Base-by-base conservation (phyloP, 257 asterid genomes). In the Forsythia suspensa region DNA sequence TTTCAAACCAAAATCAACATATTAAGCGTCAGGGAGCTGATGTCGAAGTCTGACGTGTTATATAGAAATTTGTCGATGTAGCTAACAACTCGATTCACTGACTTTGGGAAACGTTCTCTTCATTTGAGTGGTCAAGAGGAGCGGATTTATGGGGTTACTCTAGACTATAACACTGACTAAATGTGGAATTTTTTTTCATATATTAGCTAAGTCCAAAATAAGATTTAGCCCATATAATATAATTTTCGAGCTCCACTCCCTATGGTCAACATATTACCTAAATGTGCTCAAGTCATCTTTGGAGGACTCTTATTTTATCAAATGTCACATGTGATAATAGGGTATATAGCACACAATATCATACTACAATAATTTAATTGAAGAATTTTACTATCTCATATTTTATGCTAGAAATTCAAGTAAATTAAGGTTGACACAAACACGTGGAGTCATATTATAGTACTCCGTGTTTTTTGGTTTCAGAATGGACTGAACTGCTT, bases 371-470 rank as follows among this genome's bases (percentile, higher is more conserved):
- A 43, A 43, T 43, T 8, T 0, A 40, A 40, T 0, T 4, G 6
- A 40, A 40, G 6, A 40, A 40, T 4, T 40, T 40, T 4, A 40
- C 42, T 40, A 40, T 40, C 42, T 40, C 42, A 40, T 41, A 52
- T 83, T 75, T 73, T 77, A 81, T 85, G 89, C 91, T 88, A 87
- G 67, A 77, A 79, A 83, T 65, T 75, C 4, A 86, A 91, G 91
- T 67, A 79, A 86, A 55, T 43, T 42, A 71, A 18, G 84, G 88
- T 82, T 77, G 85, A 84, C 83, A 74, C 80, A 52, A 69, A 81
- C 88, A 74, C 80, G 81, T 65, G 46, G 4, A 52, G 21, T 48
- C 81, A 69, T 41, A 59, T 55, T 39, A 59, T 29, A 5, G 29
- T 13, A 24, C 36, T 38, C 34, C 34, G 34, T 29, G 24, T 59